Evolutionary conservation across 2,329 filamentous ascomycete genomes (phyloP).

Genomic region (Colletotrichum sp.): DNA sequence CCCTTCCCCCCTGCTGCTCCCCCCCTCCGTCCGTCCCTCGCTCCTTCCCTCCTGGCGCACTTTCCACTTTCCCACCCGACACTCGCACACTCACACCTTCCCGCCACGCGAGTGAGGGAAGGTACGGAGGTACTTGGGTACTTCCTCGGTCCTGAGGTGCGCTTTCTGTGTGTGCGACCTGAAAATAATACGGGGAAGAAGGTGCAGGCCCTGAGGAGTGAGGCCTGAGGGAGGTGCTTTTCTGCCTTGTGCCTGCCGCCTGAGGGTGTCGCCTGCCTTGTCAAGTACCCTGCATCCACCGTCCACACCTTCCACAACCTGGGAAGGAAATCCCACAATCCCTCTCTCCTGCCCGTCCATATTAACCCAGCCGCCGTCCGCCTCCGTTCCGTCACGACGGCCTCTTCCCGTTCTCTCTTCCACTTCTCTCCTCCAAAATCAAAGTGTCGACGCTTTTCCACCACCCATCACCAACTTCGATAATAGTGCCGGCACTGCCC

Average conservation of each 20-base stretch:
- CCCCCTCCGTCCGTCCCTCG: not conserved
- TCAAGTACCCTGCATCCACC: not conserved
- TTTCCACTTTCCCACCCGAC: not conserved
- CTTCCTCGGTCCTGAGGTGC: not conserved
- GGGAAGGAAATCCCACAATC: not conserved
- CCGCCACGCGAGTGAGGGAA: constrained; percentile 12
- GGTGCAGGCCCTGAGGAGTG: not conserved
- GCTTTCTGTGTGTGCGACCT: not conserved
- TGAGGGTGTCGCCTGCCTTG: not conserved
- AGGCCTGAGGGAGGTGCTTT: not conserved
- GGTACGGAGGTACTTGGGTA: not conserved
- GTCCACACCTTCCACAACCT: not conserved
- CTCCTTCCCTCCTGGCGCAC: not conserved
- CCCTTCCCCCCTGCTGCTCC: not conserved
- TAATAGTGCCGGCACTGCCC: not conserved
- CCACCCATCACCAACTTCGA: not conserved
- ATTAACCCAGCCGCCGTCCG: constrained; percentile 19
- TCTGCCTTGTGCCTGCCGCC: not conserved
- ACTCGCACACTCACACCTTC: not conserved
- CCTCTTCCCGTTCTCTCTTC: not conserved
- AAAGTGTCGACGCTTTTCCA: not conserved
- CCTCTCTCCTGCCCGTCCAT: constrained; percentile 11
- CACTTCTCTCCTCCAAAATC: not conserved
- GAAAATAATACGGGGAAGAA: constrained; percentile 17
- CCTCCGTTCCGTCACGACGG: constrained; percentile 1